Conservation (phyloP, 2,329 filamentous ascomycete species). For the Davidsoniella virescens region DNA sequence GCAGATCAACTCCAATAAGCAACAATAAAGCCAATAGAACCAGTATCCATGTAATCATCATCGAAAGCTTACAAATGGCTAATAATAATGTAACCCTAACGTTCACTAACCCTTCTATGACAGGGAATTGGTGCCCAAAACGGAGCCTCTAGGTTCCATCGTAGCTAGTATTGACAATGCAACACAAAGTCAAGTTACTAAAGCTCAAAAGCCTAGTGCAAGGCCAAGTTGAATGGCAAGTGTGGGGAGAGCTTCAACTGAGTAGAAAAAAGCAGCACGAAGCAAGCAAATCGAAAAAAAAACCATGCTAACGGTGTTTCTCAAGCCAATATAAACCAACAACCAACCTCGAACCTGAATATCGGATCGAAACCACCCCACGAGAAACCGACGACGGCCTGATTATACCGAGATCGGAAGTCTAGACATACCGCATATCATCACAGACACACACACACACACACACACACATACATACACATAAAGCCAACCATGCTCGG, state of each 20-base stretch:
- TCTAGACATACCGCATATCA: not conserved
- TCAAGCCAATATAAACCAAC: no score
- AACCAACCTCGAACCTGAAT: no score
- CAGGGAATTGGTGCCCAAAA: not conserved
- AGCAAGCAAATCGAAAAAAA: not conserved
- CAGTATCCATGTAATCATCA: no score
- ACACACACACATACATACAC: constrained; percentile 3
- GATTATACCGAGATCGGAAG: no score
- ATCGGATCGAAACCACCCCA: not conserved
- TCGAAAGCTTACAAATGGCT: no score
- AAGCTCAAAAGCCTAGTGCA: no score
- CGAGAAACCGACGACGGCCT: not conserved
- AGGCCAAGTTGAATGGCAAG: not conserved
- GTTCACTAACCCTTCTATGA: not conserved
- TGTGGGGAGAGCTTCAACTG: constrained; percentile 4
- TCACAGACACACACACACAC: not conserved
- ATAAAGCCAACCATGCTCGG: constrained; percentile 6
- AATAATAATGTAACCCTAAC: no score
- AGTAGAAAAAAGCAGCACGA: not conserved
- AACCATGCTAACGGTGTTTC: not conserved
- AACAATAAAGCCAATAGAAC: no score
- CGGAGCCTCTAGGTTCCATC: no score
- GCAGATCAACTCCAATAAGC: no score
- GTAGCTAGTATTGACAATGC: no score
- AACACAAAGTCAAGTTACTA: no score